Evolutionary conservation across 225 moss, liverwort and hornwort species (phyloP), one percentile per base, ranked within the genome.

Genomic region (Polytrichum formosum): DNA sequence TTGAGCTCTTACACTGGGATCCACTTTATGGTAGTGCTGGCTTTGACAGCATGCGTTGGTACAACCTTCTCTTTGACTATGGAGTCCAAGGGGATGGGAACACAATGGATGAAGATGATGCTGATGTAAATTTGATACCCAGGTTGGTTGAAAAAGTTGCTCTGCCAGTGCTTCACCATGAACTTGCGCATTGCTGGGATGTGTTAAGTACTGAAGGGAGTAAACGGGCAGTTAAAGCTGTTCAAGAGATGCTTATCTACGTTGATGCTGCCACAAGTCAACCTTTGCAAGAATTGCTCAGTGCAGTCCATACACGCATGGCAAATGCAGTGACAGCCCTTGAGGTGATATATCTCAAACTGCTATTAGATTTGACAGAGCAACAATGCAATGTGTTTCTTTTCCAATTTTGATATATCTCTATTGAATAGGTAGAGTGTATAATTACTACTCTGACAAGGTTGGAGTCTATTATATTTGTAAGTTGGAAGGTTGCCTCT

Each of bases 1-100:
- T 98, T 66, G 98, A 98, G 75, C 98, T 98, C 74, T 76, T 98
- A 73, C 85, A 87, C 54, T 98, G 98, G 98, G 98, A 98, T 74
- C 98, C 98, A 29, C 90, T 98, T 0, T 89, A 91, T 78, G 87
- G 87, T 46, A 88, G 90, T 82, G 81, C 84, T 37, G 91, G 92
- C 55, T 94, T 98, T 79, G 88, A 84, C 75, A 90, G 82, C 70
- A 97, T 97, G 97, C 74, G 84, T 30, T 97, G 97, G 97, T 98
- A 98, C 67, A 85, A 76, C 54, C 91, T 81, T 54, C 75, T 98
- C 74, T 92, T 77, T 68, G 87, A 94, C 62, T 94, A 87, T 74
- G 94, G 94, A 37, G 83, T 87, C 65, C 92, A 77, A 37, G 72
- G 71, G 56, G 88, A 84, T 70, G 88, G 74, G 28, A 88, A 85